These are phyloP conservation scores for Bryum argenteum DNA, from an alignment of 225 moss, liverwort and hornwort species.

Conservation along the genomic window DNA sequence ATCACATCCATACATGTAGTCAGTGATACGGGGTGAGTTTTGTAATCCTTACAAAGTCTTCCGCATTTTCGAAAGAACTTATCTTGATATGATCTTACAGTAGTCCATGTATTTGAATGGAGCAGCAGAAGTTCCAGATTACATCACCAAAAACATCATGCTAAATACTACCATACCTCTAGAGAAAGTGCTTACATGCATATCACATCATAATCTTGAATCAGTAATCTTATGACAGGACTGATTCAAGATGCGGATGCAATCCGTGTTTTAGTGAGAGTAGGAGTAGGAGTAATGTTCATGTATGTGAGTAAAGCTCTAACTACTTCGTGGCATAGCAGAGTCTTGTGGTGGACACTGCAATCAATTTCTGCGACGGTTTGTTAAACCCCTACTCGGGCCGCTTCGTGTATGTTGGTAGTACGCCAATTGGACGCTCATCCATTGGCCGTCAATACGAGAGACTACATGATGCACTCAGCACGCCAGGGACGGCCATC, in stretches of 20 bases:
- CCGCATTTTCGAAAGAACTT: no score
- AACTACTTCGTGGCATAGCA: conserved; percentile 30
- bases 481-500: conserved; percentile 30
- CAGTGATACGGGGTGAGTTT: not conserved
- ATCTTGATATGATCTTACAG: no score
- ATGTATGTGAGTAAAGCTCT: not conserved
- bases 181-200: no score
- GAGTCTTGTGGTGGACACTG: conserved; percentile 71
- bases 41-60: not conserved
- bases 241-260: not conserved
- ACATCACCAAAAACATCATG: no score
- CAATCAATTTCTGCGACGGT: conserved; percentile 65
- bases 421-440: conserved; percentile 53
- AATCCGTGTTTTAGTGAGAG: not conserved
- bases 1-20: not conserved
- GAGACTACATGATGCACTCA: conserved; percentile 16
- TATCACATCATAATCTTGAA: no score
- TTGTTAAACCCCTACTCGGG: conserved; percentile 85
- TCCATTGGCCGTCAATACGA: conserved; percentile 23
- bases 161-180: no score
- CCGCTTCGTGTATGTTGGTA: conserved; percentile 79
- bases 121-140: no score
- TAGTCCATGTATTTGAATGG: no score
- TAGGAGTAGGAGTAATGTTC: not conserved
- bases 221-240: no score